A percentile compares a stretch with the other conserved stretches of the same genome.
Conservation (phyloP, 257 asterid genomes). For the Nicotiana sylvestris region DNA sequence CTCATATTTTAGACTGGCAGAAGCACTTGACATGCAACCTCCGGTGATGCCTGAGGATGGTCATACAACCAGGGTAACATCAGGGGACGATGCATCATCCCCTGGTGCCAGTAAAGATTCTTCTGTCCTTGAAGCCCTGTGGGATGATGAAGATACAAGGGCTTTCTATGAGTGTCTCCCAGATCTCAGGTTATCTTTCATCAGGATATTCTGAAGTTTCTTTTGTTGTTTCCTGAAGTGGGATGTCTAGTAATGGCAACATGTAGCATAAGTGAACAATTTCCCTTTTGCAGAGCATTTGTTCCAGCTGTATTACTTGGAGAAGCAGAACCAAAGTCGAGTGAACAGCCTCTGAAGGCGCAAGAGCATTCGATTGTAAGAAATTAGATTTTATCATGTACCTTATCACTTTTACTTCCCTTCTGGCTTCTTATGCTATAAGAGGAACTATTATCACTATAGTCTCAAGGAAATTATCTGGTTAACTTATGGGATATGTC, state of each 20-base stretch:
- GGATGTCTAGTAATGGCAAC: not conserved
- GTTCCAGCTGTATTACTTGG: conserved; percentile 99
- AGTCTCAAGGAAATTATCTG: not conserved
- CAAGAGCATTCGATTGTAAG: conserved; percentile 78
- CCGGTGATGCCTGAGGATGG: conserved; percentile 99
- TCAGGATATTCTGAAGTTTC: conserved; percentile 12
- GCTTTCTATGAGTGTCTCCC: conserved; percentile 95
- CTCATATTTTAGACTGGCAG: conserved; percentile 67
- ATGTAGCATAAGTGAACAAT: conserved; percentile 4
- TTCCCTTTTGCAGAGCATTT: conserved; percentile 67
- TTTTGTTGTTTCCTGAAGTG: conserved; percentile 18
- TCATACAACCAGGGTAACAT: conserved; percentile 90
- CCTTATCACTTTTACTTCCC: not conserved
- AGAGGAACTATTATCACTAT: not conserved
- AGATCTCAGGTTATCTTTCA: conserved; percentile 70
- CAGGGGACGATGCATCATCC: conserved; percentile 79
- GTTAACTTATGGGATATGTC: not conserved
- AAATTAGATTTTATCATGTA: not conserved
- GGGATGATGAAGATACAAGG: conserved; percentile 99
- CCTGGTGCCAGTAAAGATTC: conserved; percentile 74
- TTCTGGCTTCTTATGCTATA: conserved; percentile 16
- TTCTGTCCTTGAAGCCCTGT: conserved; percentile 71
- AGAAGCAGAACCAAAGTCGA: conserved; percentile 76
- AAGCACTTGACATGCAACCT: conserved; percentile 95
- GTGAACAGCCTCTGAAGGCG: conserved; percentile 74